Base-by-base conservation (phyloP, 495 filamentous ascomycete species). In the Xylaria scruposa region DNA sequence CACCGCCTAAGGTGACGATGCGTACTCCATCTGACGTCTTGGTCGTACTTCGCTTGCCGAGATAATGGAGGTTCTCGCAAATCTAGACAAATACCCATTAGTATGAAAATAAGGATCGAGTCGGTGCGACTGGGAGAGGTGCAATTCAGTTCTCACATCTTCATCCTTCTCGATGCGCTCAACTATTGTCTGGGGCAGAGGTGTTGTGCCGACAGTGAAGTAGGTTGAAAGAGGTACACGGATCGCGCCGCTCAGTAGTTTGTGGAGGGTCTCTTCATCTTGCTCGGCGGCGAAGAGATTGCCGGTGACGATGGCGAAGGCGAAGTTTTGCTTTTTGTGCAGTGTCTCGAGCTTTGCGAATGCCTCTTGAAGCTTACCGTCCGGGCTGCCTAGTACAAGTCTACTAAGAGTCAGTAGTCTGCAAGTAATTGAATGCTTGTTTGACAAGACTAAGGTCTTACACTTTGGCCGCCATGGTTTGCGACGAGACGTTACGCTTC, bases 1-100 rank as follows among this genome's bases (percentile, higher is more conserved):
- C 79, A 0, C 96, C 96, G 51, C 95, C 95, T 2, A 98, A 85
- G 12, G 91, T 83, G 4, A 94, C 92, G 67, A 99, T 93, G 15
- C 91, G 88, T 29, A 99, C 86, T 13, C 96, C 96, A 67, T 97
- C 94, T 26, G 92, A 91, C 0, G 96, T 99, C 78, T 95, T 97
- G 49, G 94, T 90, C 10, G 90, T 89, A 38, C 90, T 92, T 67
- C 93, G 91, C 78, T 94, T 97, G 29, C 93, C 94, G 0, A 98
- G 88, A 78, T 90, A 97, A 81, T 91, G 93, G 4, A 99, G 86
- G 73, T 98, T 97, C 1, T 90, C 85, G 75, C 94, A 97, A 31
- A 99, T 84, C 78, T 96, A 36, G 1, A 70, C 2, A 31, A 13
- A 24, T 36, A 31, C 24, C 60, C 29, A 51, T 66, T 33, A 72